phyloP scores from a whole-genome alignment of 345 rosid species.

The Eucalyptus cloeziana region DNA sequence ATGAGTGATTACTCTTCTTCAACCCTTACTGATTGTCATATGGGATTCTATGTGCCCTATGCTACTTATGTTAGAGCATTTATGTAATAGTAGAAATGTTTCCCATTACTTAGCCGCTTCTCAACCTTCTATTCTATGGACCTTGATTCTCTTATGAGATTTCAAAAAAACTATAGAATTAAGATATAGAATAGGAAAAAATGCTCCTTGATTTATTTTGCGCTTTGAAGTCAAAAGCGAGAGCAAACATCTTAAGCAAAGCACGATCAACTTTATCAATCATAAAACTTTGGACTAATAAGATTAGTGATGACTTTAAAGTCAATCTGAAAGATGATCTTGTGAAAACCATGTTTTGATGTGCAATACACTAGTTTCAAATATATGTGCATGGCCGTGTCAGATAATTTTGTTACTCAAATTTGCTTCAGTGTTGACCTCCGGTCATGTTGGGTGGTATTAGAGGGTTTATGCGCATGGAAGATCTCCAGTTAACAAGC shows the following conservation, averaged over 20 bases:
- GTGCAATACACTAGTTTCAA: neutral
- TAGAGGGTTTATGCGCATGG: neutral
- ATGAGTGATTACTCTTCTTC: neutral
- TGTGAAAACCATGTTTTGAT: too few relatives aligned
- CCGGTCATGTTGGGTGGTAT: too few relatives aligned
- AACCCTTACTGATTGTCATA: neutral
- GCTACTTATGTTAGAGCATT: too few relatives aligned
- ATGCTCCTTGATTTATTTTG: neutral
- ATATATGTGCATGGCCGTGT: neutral
- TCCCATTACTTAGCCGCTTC: too few relatives aligned
- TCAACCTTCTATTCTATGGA: too few relatives aligned
- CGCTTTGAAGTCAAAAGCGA: neutral
- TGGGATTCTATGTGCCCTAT: too few relatives aligned
- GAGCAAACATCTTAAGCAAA: neutral
- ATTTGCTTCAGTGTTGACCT: neutral
- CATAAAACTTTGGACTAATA: neutral
- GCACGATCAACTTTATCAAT: neutral
- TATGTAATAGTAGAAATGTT: too few relatives aligned
- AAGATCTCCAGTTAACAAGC: neutral
- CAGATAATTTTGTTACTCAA: neutral
- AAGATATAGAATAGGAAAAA: too few relatives aligned
- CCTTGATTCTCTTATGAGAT: too few relatives aligned
- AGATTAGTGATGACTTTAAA: too few relatives aligned
- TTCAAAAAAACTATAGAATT: too few relatives aligned
- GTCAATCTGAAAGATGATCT: neutral